Evolutionary conservation across 2,329 filamentous ascomycete genomes (phyloP), one percentile per base, ranked within the genome.

Genomic region (Triangularia verruculosa): DNA sequence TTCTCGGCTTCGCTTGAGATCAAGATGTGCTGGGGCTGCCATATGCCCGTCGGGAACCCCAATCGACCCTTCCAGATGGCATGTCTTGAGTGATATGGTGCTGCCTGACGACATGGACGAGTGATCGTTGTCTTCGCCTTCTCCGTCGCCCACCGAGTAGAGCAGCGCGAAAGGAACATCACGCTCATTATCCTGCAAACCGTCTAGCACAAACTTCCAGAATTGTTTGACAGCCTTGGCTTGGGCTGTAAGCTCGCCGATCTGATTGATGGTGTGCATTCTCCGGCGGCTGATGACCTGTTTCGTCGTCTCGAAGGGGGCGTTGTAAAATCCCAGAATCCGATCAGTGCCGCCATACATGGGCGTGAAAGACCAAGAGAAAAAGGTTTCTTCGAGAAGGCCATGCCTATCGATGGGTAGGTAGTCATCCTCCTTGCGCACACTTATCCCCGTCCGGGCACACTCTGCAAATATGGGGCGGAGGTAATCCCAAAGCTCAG

Each of bases 41-140:
- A 72, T 70, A 63, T 83, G 81, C 9, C 73, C 72, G 22, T 74
- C 68, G 0, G 80, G 80, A 4, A 82, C 78, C 12, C 80, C 81
- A 3, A 83, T 71, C 0, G 77, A 77, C 24, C 81, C 81, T 59
- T 80, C 79, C 0, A 82, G 73, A 0, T 70, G 75, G 61, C 80
- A 82, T 4, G 73, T 70, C 51, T 74, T 77, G 27, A 74, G 68
- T 11, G 74, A 77, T 4, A 77, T 73, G 9, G 75, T 76, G 30
- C 75, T 75, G 3, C 73, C 74, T 0, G 76, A 75, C 0, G 75
- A 73, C 0, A 66, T 70, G 0, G 77, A 78, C 0, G 74, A 73
- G 13, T 73, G 69, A 27, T 77, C 75, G 20, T 62, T 71, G n/a
- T 77, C 75, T n/a, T 75, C 73, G 4, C 39, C 39, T 47, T 47